Evolutionary conservation across 495 filamentous ascomycete genomes (phyloP), one percentile per base, ranked within the genome.

Genomic region (Penicillium verhagenii): DNA sequence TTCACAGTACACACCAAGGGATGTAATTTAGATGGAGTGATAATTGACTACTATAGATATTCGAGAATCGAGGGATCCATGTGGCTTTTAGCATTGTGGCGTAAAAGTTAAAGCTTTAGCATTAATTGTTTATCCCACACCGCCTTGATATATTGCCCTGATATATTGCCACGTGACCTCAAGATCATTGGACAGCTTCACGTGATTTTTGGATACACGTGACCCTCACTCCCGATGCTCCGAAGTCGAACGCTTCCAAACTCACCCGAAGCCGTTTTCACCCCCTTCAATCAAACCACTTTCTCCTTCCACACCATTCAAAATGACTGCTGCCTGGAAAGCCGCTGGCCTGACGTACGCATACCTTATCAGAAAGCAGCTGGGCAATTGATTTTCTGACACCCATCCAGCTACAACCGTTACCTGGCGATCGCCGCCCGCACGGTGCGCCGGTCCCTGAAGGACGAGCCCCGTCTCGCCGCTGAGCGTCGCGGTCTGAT

Each of bases 271-370:
- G 58, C 55, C 56, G 63, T 60, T 67, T 67, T 64, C 52, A 56
- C 56, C 69, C 63, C 63, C 64, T 61, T 61, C 63, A 65, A 61
- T 64, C 60, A 46, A 66, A 64, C 45, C 59, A 60, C 53, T 24
- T 46, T 39, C 61, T 52, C 49, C 60, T 60, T 56, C 64, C 58
- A 43, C 44, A 59, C 61, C 62, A 68, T 72, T 84, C 86, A 91
- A 85, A 80, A 98, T 98, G 94, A 84, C 90, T 74, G 93, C 91
- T 77, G 90, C 92, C 69, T 99, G 95, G 95, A 97, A 97, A 88
- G 84, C 92, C 67, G 87, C 94, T 69, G 94, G 95, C 79, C 80
- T 97, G 66, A 96, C 88, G 95, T 97, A 87, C 74, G 88, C 65
- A 43, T n/a, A n/a, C n/a, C n/a, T 47, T 1, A 4, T 29, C 37